phyloP scores from a whole-genome alignment of 495 filamentous ascomycete species.

The Aspergillus baeticus region DNA sequence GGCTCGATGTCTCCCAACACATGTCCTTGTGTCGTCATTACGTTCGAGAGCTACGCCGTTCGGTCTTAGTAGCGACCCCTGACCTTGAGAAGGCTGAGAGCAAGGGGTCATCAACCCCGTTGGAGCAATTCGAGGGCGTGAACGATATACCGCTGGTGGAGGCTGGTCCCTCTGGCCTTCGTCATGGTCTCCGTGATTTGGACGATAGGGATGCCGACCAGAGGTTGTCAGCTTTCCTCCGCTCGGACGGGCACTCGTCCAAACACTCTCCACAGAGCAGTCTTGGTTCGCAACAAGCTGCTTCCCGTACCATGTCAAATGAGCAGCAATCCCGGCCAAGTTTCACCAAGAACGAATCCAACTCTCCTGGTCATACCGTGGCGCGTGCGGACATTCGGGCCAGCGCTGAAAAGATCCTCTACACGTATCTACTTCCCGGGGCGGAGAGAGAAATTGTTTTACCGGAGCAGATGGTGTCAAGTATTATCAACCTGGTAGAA shows the following conservation, averaged over 20 bases:
- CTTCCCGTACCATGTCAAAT: slow-evolving; percentile 32
- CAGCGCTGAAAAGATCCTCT: slow-evolving; percentile 96
- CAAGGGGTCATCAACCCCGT: slow-evolving; percentile 75
- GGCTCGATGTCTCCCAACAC: slow-evolving; percentile 99
- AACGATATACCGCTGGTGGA: slow-evolving; percentile 53
- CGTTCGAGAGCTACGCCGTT: slow-evolving; percentile 90
- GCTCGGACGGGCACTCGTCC: slow-evolving; percentile 60
- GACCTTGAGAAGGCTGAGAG: slow-evolving; percentile 80
- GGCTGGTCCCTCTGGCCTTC: slow-evolving; percentile 42
- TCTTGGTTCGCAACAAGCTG: slow-evolving; percentile 48
- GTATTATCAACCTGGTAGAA: slow-evolving; percentile 82
- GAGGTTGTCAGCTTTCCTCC: slow-evolving; percentile 83
- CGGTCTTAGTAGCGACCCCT: slow-evolving; percentile 88
- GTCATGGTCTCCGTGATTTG: slow-evolving; percentile 35
- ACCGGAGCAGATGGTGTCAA: slow-evolving; percentile 77
- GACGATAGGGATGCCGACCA: slow-evolving; percentile 72
- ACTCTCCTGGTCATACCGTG: slow-evolving; percentile 82
- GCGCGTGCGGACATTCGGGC: slow-evolving; percentile 82
- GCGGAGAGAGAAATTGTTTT: slow-evolving; percentile 94
- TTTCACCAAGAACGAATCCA: slow-evolving; percentile 55
- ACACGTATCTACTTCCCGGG: slow-evolving; percentile 88
- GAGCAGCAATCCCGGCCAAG: slow-evolving; percentile 67
- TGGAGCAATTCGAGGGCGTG: slow-evolving; percentile 71
- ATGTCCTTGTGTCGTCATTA: slow-evolving; percentile 98
- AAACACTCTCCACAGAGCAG: slow-evolving; percentile 71